These are phyloP conservation scores for Hypoxylon fuscum DNA, from an alignment of 495 filamentous ascomycete species.

Conservation along the genomic window DNA sequence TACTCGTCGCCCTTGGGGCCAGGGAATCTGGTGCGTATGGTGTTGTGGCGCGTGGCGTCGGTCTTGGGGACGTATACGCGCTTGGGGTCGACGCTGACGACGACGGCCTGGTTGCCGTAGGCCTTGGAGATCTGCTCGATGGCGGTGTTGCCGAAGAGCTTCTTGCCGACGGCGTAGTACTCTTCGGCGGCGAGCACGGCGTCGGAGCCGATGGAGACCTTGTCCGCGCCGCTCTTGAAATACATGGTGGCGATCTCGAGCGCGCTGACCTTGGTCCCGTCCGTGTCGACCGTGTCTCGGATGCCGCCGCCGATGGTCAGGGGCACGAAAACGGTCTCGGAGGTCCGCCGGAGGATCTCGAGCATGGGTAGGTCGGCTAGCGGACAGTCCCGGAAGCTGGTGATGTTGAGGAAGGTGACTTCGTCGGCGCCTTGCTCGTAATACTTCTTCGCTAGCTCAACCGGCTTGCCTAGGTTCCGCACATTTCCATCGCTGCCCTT, in stretches of 20 bases:
- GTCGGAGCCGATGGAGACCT: constrained; percentile 96
- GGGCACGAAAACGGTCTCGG: constrained; percentile 95
- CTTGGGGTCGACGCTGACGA: constrained; percentile 93
- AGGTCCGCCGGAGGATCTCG: constrained; percentile 85
- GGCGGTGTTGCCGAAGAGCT: constrained; percentile 79
- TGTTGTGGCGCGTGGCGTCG: constrained; percentile 79
- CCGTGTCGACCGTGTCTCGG: constrained; percentile 85
- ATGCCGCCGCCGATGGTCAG: constrained; percentile 96
- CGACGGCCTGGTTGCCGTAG: constrained; percentile 96
- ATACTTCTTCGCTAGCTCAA: constrained; percentile 92
- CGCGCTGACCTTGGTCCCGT: constrained; percentile 86
- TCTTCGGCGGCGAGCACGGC: constrained; percentile 92
- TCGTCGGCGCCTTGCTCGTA: constrained; percentile 98
- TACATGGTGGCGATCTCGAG: constrained; percentile 95
- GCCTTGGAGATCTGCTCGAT: constrained; percentile 94
- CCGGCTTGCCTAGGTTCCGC: constrained; percentile 93
- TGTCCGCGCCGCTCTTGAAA: constrained; percentile 98
- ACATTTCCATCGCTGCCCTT: constrained; percentile 80
- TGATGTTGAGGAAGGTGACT: constrained; percentile 97
- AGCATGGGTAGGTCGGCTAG: constrained; percentile 94
- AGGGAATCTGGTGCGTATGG: constrained; percentile 72
- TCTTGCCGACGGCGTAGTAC: constrained; percentile 74
- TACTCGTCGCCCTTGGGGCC: constrained; percentile 80
- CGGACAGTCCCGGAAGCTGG: constrained; percentile 94
- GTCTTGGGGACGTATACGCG: constrained; percentile 82